Percentiles rank a stretch among this genome's conserved stretches.
These are phyloP conservation scores for Pythium apleroticum DNA, from an alignment of 352 stramenopile species.

Conservation along the genomic window DNA sequence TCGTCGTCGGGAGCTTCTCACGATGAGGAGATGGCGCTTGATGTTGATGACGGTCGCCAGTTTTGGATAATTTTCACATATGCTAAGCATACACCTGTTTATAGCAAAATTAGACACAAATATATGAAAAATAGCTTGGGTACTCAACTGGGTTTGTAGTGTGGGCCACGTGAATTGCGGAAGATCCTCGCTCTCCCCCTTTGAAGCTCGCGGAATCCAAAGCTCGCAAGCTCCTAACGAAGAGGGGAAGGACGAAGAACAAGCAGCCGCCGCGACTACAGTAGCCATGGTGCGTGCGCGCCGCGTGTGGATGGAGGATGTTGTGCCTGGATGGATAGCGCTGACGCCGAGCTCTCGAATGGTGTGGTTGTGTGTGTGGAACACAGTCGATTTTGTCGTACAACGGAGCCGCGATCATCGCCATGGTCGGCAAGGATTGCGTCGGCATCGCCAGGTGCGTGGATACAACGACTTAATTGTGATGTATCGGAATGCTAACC, in stretches of 20 bases:
- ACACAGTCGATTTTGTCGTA: constrained; percentile 92
- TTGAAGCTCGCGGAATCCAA: constrained; percentile 20
- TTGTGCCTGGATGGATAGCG: neutral
- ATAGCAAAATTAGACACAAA: neutral
- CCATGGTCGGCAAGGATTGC: constrained; percentile 99
- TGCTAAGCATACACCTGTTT: neutral
- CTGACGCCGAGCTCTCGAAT: constrained; percentile 11
- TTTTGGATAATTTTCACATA: neutral
- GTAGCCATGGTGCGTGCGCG: constrained; percentile 20
- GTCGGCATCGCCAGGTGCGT: constrained; percentile 95
- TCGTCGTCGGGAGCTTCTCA: neutral
- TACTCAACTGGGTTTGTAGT: constrained; percentile 8
- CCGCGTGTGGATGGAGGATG: neutral
- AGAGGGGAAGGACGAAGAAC: constrained; percentile 15
- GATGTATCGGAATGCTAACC: neutral
- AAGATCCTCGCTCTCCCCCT: constrained; percentile 22
- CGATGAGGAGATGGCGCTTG: constrained; percentile 9
- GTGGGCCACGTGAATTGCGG: constrained; percentile 16
- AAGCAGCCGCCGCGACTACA: neutral
- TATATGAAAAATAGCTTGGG: neutral
- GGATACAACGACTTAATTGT: neutral
- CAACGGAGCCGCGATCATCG: constrained; percentile 98
- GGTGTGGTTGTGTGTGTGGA: constrained; percentile 3
- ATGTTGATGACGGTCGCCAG: constrained; percentile 8
- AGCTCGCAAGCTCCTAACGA: neutral